phyloP scores from a whole-genome alignment of 2,329 filamentous ascomycete genomes.

The Paraphaeosphaeria minitans region DNA sequence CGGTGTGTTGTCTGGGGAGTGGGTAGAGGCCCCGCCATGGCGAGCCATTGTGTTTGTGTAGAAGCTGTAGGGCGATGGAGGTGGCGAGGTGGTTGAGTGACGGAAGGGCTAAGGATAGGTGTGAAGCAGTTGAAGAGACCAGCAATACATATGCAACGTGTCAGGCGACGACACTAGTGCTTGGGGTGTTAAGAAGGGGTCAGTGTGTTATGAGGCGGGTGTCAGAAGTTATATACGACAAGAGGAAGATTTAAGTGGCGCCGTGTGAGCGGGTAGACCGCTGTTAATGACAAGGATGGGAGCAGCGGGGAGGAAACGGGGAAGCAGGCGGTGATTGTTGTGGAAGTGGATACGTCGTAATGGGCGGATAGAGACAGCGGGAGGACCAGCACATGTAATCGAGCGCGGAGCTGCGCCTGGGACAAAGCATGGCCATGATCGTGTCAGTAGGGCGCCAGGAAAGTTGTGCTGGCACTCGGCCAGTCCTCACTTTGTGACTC shows the following conservation, averaged over 20 bases:
- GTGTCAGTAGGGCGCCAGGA: slow-evolving; percentile 34
- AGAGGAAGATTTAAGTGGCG: slow-evolving; percentile 49
- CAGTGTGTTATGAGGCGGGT: slow-evolving; percentile 39
- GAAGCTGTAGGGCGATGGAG: slow-evolving; percentile 19
- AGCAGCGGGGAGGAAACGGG: slow-evolving; percentile 47
- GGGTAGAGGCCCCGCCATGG: slow-evolving; percentile 33
- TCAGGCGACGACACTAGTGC: slow-evolving; percentile 28
- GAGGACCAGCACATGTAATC: slow-evolving; percentile 41
- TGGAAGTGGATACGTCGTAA: slow-evolving; percentile 43
- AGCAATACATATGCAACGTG: slow-evolving; percentile 40
- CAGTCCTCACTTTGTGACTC: slow-evolving; percentile 30
- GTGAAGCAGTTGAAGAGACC: slow-evolving; percentile 20
- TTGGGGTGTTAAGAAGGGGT: slow-evolving; percentile 30
- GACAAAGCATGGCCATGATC: slow-evolving; percentile 31
- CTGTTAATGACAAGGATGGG: slow-evolving; percentile 43
- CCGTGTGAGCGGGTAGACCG: slow-evolving; percentile 43
- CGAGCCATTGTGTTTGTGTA: slow-evolving; percentile 35
- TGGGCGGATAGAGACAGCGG: slow-evolving; percentile 46
- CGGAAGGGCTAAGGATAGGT: slow-evolving; percentile 9
- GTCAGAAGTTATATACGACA: slow-evolving; percentile 46
- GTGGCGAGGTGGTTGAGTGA: slow-evolving; percentile 18
- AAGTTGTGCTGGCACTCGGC: slow-evolving; percentile 38
- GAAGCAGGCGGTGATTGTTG: slow-evolving; percentile 44
- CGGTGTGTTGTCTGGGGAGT: slow-evolving; percentile 42
- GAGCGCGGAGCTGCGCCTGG: slow-evolving; percentile 32